These are phyloP conservation scores for Tylopilus microsporus DNA, from an alignment of 1,284 basidiomycete genomes.

Conservation along the genomic window DNA sequence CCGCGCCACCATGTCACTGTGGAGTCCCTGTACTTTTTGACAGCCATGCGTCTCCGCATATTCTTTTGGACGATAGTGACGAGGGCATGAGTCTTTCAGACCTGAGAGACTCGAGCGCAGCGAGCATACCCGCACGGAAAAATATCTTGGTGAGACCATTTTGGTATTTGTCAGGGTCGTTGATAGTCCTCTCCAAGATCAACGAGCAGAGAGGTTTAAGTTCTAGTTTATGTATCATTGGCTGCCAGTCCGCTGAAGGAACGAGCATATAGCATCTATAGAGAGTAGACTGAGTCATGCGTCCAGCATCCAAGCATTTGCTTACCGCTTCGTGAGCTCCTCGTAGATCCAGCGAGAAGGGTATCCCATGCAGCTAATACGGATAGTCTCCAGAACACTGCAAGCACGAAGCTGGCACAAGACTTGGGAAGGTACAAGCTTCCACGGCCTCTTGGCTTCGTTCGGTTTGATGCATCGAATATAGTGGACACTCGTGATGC, in stretches of 20 bases:
- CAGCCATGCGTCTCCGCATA: slow-evolving; percentile 79
- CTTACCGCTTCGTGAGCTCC: slow-evolving; percentile 96
- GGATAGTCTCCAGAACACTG: slow-evolving; percentile 98
- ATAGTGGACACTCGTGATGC: slow-evolving; percentile 97
- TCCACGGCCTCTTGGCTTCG: slow-evolving; percentile 94
- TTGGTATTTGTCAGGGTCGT: slow-evolving; percentile 95
- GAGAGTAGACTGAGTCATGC: slow-evolving; percentile 14
- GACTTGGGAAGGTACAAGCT: slow-evolving; percentile 94
- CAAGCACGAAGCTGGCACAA: slow-evolving; percentile 94
- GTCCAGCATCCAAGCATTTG: slow-evolving; percentile 7
- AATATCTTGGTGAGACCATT: slow-evolving; percentile 97
- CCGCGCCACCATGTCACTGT: slow-evolving; percentile 85
- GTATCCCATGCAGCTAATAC: slow-evolving; percentile 98
- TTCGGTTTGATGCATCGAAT: slow-evolving; percentile 99
- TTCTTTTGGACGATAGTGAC: slow-evolving; percentile 98
- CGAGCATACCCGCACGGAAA: slow-evolving; percentile 98
- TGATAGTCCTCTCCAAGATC: slow-evolving; percentile 83
- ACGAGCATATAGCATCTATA: slow-evolving; percentile 95
- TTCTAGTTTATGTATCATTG: slow-evolving; percentile 76
- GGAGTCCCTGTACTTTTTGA: slow-evolving; percentile 76
- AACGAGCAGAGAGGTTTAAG: slow-evolving; percentile 78
- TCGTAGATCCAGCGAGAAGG: slow-evolving; percentile 99
- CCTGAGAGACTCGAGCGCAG: slow-evolving; percentile 89
- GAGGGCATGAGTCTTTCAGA: slow-evolving; percentile 80
- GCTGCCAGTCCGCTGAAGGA: slow-evolving; percentile 79